These are phyloP conservation scores for Mycena olivaceomarginata DNA, from an alignment of 768 basidiomycete species.

Conservation along the genomic window DNA sequence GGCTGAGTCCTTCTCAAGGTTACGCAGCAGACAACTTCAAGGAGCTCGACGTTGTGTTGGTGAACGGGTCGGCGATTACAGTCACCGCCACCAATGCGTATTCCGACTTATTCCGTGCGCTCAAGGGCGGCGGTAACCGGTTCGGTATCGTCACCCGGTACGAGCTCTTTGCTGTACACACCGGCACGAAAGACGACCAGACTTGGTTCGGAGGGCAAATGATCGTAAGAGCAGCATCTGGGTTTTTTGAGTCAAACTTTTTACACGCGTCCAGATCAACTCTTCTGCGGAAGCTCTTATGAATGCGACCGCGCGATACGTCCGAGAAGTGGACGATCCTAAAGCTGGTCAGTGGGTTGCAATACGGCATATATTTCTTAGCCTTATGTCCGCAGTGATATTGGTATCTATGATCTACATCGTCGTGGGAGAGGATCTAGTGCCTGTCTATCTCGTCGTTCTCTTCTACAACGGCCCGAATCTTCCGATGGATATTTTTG, in stretches of 20 bases:
- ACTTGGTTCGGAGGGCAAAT: conserved; percentile 62
- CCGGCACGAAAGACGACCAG: conserved; percentile 60
- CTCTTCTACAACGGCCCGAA: conserved; percentile 61
- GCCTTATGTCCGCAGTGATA: conserved; percentile 48
- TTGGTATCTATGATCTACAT: conserved; percentile 50
- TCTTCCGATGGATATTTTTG: conserved; percentile 57
- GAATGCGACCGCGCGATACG: conserved; percentile 59
- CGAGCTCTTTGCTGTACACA: conserved; percentile 61
- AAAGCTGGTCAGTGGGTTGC: conserved; percentile 56
- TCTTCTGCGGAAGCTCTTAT: conserved; percentile 61
- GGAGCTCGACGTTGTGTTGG: conserved; percentile 65
- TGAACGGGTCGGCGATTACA: conserved; percentile 62
- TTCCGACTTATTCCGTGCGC: conserved; percentile 64
- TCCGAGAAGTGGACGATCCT: conserved; percentile 59
- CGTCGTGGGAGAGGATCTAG: conserved; percentile 47
- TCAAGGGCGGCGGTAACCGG: conserved; percentile 67
- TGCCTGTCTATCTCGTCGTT: conserved; percentile 50
- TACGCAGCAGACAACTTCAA: conserved; percentile 61
- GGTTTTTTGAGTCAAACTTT: neutral
- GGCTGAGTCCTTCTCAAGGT: conserved; percentile 61
- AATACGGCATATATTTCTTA: neutral
- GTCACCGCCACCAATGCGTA: conserved; percentile 63
- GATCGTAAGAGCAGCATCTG: conserved; percentile 49
- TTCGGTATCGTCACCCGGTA: conserved; percentile 68
- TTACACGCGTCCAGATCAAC: conserved; percentile 37